Evolutionary conservation across 805 yeast genomes (phyloP), one percentile per base, ranked within the genome.

Genomic region (Yarrowia osloensis): DNA sequence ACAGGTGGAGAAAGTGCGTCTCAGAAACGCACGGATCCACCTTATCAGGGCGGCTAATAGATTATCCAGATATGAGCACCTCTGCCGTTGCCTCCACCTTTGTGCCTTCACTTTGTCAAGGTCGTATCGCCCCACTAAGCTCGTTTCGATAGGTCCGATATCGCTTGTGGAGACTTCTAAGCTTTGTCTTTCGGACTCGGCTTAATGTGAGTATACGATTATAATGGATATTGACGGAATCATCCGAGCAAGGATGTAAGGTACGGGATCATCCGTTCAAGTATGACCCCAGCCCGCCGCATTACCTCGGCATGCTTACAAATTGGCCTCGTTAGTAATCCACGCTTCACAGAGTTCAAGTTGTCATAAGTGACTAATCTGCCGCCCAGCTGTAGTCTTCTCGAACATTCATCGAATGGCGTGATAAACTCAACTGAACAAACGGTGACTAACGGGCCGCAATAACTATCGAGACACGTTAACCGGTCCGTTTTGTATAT

Each of bases 361-460:
- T 33, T 54, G 61, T 54, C 61, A 54, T 44, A 54, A n/a, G 61
- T 54, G 61, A 54, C 61, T 54, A 54, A 54, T 54, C 31, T 54
- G 61, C 61, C 44, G 61, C 61, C 37, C 17, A 54, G 61, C 28
- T 22, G 61, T 54, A 24, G 28, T 22, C 44, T 54, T 54, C 61
- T 54, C 33, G 61, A 54, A 54, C 44, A 35, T 54, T 54, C 61
- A 54, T 9, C 44, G 35, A 50, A 50, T 50, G 61, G 44, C 61
- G 61, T 54, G 61, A 54, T 54, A 54, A 54, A 54, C 61, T 24
- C 26, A 54, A 37, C 22, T 54, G 61, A 35, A 42, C 26, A 29
- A 54, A 11, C 3, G 4, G 9, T 54, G 42, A 54, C 61, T 54
- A 35, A 54, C n/a, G n/a, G n/a, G n/a, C n/a, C n/a, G n/a, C n/a